Conservation (phyloP, 2,329 filamentous ascomycete species). For the Trichoderma brevicompactum region DNA sequence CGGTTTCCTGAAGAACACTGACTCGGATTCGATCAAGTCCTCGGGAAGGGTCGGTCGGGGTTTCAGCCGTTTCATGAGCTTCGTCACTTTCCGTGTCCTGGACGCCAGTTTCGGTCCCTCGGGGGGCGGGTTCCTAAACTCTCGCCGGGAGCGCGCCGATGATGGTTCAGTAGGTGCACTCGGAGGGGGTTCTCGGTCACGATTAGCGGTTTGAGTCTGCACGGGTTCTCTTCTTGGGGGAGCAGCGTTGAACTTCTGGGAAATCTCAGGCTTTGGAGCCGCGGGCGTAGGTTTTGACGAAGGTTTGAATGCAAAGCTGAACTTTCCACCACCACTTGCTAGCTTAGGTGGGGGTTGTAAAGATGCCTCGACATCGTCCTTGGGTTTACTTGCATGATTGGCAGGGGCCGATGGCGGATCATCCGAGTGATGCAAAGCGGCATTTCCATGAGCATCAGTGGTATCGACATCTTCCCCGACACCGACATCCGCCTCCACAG, state of each 20-base stretch:
- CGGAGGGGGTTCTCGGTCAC: constrained; percentile 53
- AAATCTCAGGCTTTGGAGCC: constrained; percentile 67
- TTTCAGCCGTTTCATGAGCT: constrained; percentile 71
- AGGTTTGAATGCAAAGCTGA: constrained; percentile 91
- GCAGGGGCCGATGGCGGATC: constrained; percentile 4
- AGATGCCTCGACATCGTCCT: constrained; percentile 55
- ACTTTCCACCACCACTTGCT: constrained; percentile 64
- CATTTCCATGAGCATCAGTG: constrained; percentile 29
- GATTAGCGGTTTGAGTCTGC: constrained; percentile 32
- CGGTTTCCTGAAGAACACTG: constrained; percentile 91
- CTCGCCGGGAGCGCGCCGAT: constrained; percentile 49
- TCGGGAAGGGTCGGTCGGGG: constrained; percentile 70
- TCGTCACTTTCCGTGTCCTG: constrained; percentile 66
- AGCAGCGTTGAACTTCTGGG: constrained; percentile 69
- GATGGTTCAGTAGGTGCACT: constrained; percentile 60
- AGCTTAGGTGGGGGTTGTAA: constrained; percentile 56
- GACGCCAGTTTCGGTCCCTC: constrained; percentile 47
- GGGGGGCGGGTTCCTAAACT: constrained; percentile 39
- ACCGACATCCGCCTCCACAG: constrained; percentile 29
- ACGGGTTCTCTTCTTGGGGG: constrained; percentile 51
- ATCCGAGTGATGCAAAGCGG: not conserved
- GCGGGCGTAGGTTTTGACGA: constrained; percentile 63
- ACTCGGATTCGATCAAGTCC: constrained; percentile 78
- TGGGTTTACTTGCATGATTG: constrained; percentile 35
- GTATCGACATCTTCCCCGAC: constrained; percentile 30